Percentiles rank a stretch among this genome's conserved stretches.
These are phyloP conservation scores for Centaurea solstitialis DNA, from an alignment of 129 eudicot species.

Conservation along the genomic window DNA sequence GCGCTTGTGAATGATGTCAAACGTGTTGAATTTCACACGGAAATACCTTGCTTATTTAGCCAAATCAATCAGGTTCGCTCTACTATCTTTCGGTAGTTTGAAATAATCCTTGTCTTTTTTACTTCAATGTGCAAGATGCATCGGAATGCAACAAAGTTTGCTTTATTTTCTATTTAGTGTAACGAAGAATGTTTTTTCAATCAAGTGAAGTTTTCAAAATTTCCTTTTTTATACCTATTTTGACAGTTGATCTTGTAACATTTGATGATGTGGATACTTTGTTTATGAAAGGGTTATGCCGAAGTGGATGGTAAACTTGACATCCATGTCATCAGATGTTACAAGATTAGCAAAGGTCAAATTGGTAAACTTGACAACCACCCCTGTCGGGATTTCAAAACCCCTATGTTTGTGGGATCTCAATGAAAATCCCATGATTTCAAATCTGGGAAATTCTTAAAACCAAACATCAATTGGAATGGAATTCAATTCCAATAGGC, in stretches of 20 bases:
- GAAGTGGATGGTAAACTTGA: background rate
- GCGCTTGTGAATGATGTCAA: constrained; percentile 47
- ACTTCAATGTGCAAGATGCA: background rate
- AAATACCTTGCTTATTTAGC: constrained; percentile 60
- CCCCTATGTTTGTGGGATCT: too few species aligned
- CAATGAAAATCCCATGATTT: too few species aligned
- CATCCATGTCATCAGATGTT: background rate
- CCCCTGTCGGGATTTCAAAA: too few species aligned
- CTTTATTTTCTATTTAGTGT: background rate
- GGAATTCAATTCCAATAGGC: too few species aligned
- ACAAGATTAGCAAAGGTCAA: background rate
- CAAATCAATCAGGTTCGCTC: constrained; percentile 58
- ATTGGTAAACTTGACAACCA: background rate
- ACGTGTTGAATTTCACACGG: constrained; percentile 51
- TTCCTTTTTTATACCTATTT: background rate
- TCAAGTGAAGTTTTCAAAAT: background rate
- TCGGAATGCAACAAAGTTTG: background rate
- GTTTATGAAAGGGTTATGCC: background rate
- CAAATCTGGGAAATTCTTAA: too few species aligned
- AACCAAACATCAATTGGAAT: too few species aligned
- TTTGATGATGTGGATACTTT: background rate
- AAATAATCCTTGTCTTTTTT: background rate
- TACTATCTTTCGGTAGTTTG: background rate
- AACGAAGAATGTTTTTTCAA: background rate
- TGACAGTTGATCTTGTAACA: background rate